Evolutionary conservation across 2,329 filamentous ascomycete species (phyloP).

Genomic region (Alternaria novae-zelandiae): DNA sequence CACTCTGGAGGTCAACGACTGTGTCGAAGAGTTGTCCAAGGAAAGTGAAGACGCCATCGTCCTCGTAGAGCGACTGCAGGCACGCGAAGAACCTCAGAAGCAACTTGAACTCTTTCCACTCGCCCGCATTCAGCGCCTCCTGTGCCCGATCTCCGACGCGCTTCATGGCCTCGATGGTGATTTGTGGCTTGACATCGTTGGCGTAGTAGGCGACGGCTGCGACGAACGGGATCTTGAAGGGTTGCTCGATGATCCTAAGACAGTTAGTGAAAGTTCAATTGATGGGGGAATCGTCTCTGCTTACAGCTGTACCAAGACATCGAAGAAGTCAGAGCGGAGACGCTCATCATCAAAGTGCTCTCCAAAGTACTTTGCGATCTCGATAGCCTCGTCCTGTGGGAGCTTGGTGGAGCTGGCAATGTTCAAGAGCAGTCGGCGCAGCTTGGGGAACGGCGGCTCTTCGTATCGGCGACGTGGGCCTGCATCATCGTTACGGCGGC

Average conservation of each 20-base stretch:
- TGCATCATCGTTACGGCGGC: slow-evolving; percentile 37
- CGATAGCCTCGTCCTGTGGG: slow-evolving; percentile 46
- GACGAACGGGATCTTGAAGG: slow-evolving; percentile 95
- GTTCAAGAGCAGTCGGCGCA: slow-evolving; percentile 44
- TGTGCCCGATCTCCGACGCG: slow-evolving; percentile 69
- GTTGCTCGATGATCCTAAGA: slow-evolving; percentile 77
- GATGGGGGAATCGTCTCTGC: slow-evolving; percentile 23
- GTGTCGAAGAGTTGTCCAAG: slow-evolving; percentile 89
- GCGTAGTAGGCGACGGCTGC: slow-evolving; percentile 81
- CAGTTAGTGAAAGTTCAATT: slow-evolving; percentile 15
- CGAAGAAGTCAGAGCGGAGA: slow-evolving; percentile 73
- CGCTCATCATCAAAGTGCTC: slow-evolving; percentile 82
- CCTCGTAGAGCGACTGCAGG: slow-evolving; percentile 78
- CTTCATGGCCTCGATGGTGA: slow-evolving; percentile 73
- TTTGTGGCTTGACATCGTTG: slow-evolving; percentile 78
- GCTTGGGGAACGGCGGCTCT: slow-evolving; percentile 43
- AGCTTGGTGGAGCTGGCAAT: slow-evolving; percentile 48
- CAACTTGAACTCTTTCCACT: slow-evolving; percentile 92
- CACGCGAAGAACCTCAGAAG: slow-evolving; percentile 88
- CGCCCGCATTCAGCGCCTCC: slow-evolving; percentile 70
- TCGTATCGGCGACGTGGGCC: slow-evolving; percentile 43
- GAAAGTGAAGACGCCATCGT: slow-evolving; percentile 82
- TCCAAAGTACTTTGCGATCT: slow-evolving; percentile 67
- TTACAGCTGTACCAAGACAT: slow-evolving; percentile 76
- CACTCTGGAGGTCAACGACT: slow-evolving; percentile 91